A percentile compares a stretch with the other conserved stretches of the same genome.
phyloP scores from a whole-genome alignment of 116 monocot species.

The Zostera marina region DNA sequence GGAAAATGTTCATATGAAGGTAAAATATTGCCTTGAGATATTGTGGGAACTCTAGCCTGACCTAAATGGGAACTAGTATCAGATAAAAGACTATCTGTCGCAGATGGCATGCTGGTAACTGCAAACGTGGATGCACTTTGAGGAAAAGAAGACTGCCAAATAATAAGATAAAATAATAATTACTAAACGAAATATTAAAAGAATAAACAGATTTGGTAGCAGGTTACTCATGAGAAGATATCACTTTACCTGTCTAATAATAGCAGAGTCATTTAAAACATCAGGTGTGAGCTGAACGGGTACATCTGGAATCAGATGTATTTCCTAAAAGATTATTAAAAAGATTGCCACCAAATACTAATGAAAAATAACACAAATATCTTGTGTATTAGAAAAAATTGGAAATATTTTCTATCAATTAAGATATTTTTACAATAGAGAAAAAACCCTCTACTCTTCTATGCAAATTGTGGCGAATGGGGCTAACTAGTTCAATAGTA shows the following conservation, averaged over 20 bases:
- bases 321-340: constrained; percentile 32
- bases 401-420: not conserved
- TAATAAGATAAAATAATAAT: constrained; percentile 4
- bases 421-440: not conserved
- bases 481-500: not conserved
- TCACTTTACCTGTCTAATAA: constrained; percentile 55
- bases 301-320: constrained; percentile 77
- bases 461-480: not conserved
- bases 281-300: constrained; percentile 31
- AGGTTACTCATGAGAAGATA: not conserved
- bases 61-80: constrained; percentile 30
- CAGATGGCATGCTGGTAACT: constrained; percentile 23
- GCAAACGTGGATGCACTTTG: constrained; percentile 26
- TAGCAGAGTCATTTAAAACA: constrained; percentile 61
- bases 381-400: too few relatives aligned
- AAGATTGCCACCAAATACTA: not conserved
- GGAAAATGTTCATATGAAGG: constrained; percentile 15
- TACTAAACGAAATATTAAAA: not conserved
- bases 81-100: constrained; percentile 25
- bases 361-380: too few relatives aligned
- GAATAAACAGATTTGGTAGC: not conserved
- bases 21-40: constrained; percentile 46
- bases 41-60: constrained; percentile 39
- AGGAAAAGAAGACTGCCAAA: constrained; percentile 73
- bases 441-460: not conserved